These are phyloP conservation scores for Canavalia gladiata DNA, from an alignment of 306 rosid species.

Conservation along the genomic window DNA sequence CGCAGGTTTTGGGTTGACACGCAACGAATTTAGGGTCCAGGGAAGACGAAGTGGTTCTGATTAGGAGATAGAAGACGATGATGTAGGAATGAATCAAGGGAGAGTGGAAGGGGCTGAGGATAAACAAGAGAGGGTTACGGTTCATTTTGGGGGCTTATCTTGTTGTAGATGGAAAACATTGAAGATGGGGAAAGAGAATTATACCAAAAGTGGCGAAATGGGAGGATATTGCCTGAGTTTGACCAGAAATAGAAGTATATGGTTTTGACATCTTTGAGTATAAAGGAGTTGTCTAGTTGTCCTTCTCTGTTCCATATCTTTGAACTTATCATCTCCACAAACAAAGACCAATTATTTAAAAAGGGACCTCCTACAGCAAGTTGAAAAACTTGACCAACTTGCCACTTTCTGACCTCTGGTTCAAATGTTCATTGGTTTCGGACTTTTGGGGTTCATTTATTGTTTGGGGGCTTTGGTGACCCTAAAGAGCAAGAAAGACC, in stretches of 20 bases:
- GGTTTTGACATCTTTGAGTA: slow-evolving; percentile 34
- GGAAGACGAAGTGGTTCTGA: not conserved
- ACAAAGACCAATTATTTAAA: not conserved
- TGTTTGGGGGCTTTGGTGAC: no score
- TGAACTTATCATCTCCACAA: not conserved
- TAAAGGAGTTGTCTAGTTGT: slow-evolving; percentile 21
- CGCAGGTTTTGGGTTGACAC: slow-evolving; percentile 58
- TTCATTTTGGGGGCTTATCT: slow-evolving; percentile 53
- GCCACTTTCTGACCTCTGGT: not conserved
- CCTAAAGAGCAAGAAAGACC: not conserved
- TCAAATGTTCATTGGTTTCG: not conserved
- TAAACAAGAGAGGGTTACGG: slow-evolving; percentile 15
- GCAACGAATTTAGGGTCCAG: slow-evolving; percentile 40
- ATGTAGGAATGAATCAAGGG: slow-evolving; percentile 20
- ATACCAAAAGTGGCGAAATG: not conserved
- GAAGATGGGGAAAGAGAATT: not conserved
- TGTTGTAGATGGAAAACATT: not conserved
- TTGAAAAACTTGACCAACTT: slow-evolving; percentile 20
- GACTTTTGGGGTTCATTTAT: not conserved
- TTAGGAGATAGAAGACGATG: slow-evolving; percentile 14
- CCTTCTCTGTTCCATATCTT: slow-evolving; percentile 23
- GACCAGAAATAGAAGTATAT: slow-evolving; percentile 39
- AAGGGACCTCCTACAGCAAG: not conserved
- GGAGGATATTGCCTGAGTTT: not conserved
- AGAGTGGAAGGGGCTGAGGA: slow-evolving; percentile 6